Evolutionary conservation across 2,329 filamentous ascomycete species (phyloP).

Genomic region (Cercospora beticola): DNA sequence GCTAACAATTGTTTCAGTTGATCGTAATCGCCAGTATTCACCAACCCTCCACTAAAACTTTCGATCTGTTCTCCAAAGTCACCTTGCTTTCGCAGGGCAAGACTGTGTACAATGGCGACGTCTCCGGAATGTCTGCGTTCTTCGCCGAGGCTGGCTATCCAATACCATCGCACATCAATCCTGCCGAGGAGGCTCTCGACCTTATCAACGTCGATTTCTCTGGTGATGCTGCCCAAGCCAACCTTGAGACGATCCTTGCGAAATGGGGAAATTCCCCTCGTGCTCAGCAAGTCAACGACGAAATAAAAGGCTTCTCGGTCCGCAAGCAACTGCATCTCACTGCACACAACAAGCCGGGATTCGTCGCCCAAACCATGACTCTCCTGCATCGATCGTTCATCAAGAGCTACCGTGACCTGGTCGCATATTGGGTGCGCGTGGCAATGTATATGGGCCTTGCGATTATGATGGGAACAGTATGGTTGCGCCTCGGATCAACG

Average conservation of each 20-base stretch:
- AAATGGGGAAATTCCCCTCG: constrained; percentile 53
- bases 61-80: constrained; percentile 73
- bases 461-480: constrained; percentile 84
- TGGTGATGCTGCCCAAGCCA: constrained; percentile 40
- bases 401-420: constrained; percentile 76
- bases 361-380: constrained; percentile 43
- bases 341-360: constrained; percentile 7
- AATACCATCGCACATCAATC: constrained; percentile 68
- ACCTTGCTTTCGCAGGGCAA: constrained; percentile 67
- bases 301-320: constrained; percentile 17
- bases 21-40: constrained; percentile 79
- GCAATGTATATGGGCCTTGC: constrained; percentile 77
- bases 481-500: constrained; percentile 65
- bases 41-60: constrained; percentile 75
- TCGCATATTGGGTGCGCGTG: constrained; percentile 76
- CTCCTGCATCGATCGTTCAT: constrained; percentile 75
- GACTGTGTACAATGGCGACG: constrained; percentile 68
- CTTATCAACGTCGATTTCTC: constrained; percentile 72
- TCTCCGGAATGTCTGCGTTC: constrained; percentile 55
- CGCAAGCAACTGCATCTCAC: constrained; percentile 12
- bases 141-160: constrained; percentile 59
- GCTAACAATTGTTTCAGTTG: constrained; percentile 48
- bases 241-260: constrained; percentile 51
- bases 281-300: constrained; percentile 13
- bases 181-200: constrained; percentile 74